These are phyloP conservation scores for Fusarium abutilonis DNA, from an alignment of 2,329 filamentous ascomycete species.

Conservation along the genomic window DNA sequence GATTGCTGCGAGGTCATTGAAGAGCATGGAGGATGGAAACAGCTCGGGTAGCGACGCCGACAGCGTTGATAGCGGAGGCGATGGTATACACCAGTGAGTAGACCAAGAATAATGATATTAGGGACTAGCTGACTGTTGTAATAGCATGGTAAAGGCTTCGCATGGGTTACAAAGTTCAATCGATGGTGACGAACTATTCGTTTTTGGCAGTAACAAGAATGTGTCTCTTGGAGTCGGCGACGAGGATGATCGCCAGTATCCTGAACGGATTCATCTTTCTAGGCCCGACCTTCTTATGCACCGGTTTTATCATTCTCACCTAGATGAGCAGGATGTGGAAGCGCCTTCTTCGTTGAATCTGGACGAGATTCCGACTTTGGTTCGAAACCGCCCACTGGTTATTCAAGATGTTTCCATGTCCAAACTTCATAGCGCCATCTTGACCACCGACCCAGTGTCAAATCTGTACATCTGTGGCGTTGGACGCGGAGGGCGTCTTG, in stretches of 20 bases:
- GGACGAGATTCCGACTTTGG: conserved; percentile 74
- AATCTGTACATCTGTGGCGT: conserved; percentile 95
- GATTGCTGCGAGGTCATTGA: conserved; percentile 79
- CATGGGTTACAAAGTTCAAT: conserved; percentile 34
- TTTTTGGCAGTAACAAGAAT: conserved; percentile 97
- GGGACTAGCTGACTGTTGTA: conserved; percentile 27
- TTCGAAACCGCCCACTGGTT: conserved; percentile 75
- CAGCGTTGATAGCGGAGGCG: conserved; percentile 59
- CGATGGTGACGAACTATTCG: conserved; percentile 84
- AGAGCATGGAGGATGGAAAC: conserved; percentile 58
- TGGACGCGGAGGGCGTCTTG: conserved; percentile 87
- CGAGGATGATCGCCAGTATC: conserved; percentile 92
- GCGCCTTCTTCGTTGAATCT: conserved; percentile 43
- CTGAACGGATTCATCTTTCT: conserved; percentile 80
- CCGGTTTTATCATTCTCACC: conserved; percentile 76
- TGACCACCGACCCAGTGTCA: conserved; percentile 86
- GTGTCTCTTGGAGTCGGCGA: conserved; percentile 93
- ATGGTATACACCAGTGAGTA: conserved; percentile 47
- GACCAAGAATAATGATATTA: background rate
- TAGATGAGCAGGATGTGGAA: conserved; percentile 58
- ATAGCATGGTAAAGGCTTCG: conserved; percentile 35
- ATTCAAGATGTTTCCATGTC: conserved; percentile 88
- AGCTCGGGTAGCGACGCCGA: conserved; percentile 64
- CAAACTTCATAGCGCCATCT: conserved; percentile 88
- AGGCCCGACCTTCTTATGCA: conserved; percentile 81